Conservation (phyloP, 345 rosid genomes). For the Citrus sinensis region DVS_A1.0 CM039169.1:1441001-1441500, state of each 20-base stretch:
- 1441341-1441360: slow-evolving; percentile 63
- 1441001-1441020: slow-evolving; percentile 62
- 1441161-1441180: slow-evolving; percentile 45
- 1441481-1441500: slow-evolving; percentile 46
- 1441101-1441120: slow-evolving; percentile 38
- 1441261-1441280: slow-evolving; percentile 49
- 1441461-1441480: slow-evolving; percentile 64
- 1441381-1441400: slow-evolving; percentile 66
- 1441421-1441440: slow-evolving; percentile 63
- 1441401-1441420: slow-evolving; percentile 68
- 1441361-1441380: slow-evolving; percentile 84
- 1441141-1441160: slow-evolving; percentile 16
- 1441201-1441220: slow-evolving; percentile 52
- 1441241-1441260: slow-evolving; percentile 14
- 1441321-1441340: slow-evolving; percentile 38
- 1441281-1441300: slow-evolving; percentile 40
- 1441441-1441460: slow-evolving; percentile 61
- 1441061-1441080: slow-evolving; percentile 37
- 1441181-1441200: slow-evolving; percentile 54
- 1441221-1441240: slow-evolving; percentile 32
- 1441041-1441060: slow-evolving; percentile 29
- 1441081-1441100: slow-evolving; percentile 52
- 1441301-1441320: slow-evolving; percentile 25
- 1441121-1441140: slow-evolving; percentile 37
- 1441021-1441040: slow-evolving; percentile 48